Percentiles rank a stretch among this genome's conserved stretches.
Conservation (phyloP, 106 monocot species). For the Amphibolis antarctica region DNA sequence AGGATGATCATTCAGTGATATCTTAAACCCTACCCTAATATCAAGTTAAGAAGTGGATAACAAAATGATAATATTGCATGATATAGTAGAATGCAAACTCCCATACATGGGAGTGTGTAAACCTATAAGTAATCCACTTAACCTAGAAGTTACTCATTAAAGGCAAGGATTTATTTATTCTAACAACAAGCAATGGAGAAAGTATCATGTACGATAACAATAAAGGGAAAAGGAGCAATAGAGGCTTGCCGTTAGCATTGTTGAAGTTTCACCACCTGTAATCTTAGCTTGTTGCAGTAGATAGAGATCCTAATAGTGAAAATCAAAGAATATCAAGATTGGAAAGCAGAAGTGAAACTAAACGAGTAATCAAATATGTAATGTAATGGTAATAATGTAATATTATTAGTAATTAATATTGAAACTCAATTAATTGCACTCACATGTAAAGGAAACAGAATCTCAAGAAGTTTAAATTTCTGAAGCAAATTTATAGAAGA, state of each 20-base stretch:
- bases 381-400: no score
- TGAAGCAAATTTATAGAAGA: slow-evolving; percentile 68
- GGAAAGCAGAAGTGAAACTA: background rate
- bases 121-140: no score
- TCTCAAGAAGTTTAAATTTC: slow-evolving; percentile 66
- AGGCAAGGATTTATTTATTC: no score
- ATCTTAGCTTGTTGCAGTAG: slow-evolving; percentile 34
- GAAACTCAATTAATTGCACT: slow-evolving; percentile 9
- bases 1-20: no score
- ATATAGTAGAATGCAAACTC: no score
- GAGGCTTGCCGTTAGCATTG: slow-evolving; percentile 66
- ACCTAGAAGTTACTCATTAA: no score
- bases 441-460: slow-evolving; percentile 81
- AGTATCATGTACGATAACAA: background rate
- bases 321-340: background rate
- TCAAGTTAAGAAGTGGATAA: no score
- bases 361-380: no score
- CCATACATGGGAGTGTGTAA: no score
- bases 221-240: background rate
- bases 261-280: slow-evolving; percentile 15
- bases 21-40: no score
- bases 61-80: no score
- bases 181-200: background rate
- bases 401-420: background rate
- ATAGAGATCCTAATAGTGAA: slow-evolving; percentile 51